These are phyloP conservation scores for Aleurites moluccanus DNA, from an alignment of 441 rosid species.

Conservation along the genomic window DNA sequence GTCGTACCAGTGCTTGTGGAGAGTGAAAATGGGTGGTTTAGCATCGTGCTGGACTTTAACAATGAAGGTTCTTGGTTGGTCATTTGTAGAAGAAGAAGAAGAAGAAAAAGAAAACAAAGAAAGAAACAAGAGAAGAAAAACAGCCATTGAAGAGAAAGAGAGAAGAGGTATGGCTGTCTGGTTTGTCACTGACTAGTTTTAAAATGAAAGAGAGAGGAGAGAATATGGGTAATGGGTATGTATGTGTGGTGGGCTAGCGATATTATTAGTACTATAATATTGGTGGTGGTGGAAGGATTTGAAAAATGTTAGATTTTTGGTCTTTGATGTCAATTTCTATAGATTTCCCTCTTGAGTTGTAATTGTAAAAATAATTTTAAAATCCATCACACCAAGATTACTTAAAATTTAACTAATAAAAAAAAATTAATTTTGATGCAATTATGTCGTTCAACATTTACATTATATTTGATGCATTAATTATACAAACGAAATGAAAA, in stretches of 20 bases:
- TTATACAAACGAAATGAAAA: too few species aligned
- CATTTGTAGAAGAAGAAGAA: conserved; percentile 39
- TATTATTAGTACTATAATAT: not conserved
- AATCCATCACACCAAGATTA: too few species aligned
- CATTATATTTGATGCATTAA: too few species aligned
- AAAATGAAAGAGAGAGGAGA: not conserved
- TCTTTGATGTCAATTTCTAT: too few species aligned
- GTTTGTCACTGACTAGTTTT: conserved; percentile 5
- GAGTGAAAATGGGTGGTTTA: conserved; percentile 77
- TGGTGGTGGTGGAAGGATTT: not conserved
- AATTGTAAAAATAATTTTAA: too few species aligned
- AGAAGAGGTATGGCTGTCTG: not conserved
- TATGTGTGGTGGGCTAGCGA: not conserved
- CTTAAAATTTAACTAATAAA: too few species aligned
- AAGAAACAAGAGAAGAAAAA: conserved; percentile 31
- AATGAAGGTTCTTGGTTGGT: conserved; percentile 55
- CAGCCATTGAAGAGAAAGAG: conserved; percentile 18
- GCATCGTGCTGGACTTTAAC: conserved; percentile 60
- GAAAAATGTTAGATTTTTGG: not conserved
- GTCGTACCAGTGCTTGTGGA: conserved; percentile 74
- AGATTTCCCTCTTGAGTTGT: too few species aligned
- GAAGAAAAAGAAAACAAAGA: conserved; percentile 31
- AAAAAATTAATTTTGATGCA: too few species aligned
- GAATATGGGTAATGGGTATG: not conserved
- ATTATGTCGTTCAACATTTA: too few species aligned